Conservation (phyloP, 2,329 filamentous ascomycete genomes). For the Colletotrichum nymphaeae region DNA sequence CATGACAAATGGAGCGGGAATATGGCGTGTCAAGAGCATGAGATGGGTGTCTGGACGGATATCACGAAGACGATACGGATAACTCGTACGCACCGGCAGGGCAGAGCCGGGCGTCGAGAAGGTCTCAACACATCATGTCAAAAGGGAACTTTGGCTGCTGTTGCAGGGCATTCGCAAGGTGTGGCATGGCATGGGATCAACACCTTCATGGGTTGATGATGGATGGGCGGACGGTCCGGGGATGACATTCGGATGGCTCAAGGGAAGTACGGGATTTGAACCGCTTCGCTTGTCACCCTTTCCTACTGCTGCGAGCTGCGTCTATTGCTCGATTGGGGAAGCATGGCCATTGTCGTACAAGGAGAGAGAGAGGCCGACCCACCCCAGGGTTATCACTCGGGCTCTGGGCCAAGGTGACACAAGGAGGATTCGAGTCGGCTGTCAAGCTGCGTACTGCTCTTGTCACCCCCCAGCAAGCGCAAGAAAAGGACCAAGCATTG, state of each 20-base stretch:
- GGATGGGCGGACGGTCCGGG: not conserved
- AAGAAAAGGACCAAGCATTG: not conserved
- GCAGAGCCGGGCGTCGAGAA: not conserved
- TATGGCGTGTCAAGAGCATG: not conserved
- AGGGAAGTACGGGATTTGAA: not conserved
- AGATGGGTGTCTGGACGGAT: not conserved
- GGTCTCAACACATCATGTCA: not conserved
- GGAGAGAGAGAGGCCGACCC: not conserved
- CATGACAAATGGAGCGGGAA: not conserved
- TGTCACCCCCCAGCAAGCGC: not conserved
- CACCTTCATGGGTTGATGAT: not conserved
- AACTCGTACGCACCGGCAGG: not conserved
- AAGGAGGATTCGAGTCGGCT: not conserved
- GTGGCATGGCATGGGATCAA: not conserved
- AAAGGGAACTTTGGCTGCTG: not conserved
- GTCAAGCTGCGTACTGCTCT: not conserved
- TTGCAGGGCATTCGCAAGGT: not conserved
- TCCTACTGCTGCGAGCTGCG: not conserved
- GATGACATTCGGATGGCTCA: not conserved
- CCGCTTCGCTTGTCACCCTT: conserved; percentile 8
- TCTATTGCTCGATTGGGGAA: conserved; percentile 14
- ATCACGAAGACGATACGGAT: not conserved
- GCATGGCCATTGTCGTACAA: conserved; percentile 10
- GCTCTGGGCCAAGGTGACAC: conserved; percentile 3
- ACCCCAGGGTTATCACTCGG: not conserved